phyloP scores from a whole-genome alignment of 2,329 filamentous ascomycete genomes.

The Neodidymelliopsis sp. region DNA sequence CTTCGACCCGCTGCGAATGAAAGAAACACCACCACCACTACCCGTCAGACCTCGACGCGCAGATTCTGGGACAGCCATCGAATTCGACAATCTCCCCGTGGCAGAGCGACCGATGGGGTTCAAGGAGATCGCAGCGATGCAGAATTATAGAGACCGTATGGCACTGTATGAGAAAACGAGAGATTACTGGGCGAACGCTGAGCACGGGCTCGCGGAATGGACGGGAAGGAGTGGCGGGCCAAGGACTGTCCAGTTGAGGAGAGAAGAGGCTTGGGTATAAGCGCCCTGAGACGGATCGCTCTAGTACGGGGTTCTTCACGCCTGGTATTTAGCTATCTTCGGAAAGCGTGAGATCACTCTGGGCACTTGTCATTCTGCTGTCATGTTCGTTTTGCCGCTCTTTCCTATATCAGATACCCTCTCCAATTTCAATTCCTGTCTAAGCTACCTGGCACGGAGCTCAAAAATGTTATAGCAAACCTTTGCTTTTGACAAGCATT shows the following conservation, averaged over 20 bases:
- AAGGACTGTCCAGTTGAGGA: constrained; percentile 8
- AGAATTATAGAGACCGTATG: constrained; percentile 39
- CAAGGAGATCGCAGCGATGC: constrained; percentile 39
- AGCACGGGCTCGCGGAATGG: constrained; percentile 45
- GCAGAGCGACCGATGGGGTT: constrained; percentile 39
- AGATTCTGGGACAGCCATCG: constrained; percentile 45
- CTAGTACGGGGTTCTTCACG: too few species aligned
- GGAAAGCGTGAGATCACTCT: background rate
- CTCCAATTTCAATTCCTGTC: background rate
- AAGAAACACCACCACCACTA: background rate
- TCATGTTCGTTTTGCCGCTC: background rate
- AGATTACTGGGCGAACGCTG: constrained; percentile 46
- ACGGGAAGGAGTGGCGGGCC: constrained; percentile 24
- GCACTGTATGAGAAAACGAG: constrained; percentile 42
- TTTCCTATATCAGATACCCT: constrained; percentile 8
- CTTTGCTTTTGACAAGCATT: constrained; percentile 1
- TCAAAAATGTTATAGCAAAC: background rate
- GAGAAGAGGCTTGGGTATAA: constrained; percentile 1
- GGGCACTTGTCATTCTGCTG: background rate
- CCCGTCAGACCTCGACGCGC: constrained; percentile 31
- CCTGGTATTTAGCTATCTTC: too few species aligned
- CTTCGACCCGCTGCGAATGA: background rate
- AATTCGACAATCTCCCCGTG: constrained; percentile 27
- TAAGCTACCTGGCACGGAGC: background rate
- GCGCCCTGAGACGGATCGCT: background rate